A percentile compares a stretch with the other conserved stretches of the same genome.
Evolutionary conservation across 2,329 filamentous ascomycete species (phyloP).

Genomic region (Drechslera avenae): DNA sequence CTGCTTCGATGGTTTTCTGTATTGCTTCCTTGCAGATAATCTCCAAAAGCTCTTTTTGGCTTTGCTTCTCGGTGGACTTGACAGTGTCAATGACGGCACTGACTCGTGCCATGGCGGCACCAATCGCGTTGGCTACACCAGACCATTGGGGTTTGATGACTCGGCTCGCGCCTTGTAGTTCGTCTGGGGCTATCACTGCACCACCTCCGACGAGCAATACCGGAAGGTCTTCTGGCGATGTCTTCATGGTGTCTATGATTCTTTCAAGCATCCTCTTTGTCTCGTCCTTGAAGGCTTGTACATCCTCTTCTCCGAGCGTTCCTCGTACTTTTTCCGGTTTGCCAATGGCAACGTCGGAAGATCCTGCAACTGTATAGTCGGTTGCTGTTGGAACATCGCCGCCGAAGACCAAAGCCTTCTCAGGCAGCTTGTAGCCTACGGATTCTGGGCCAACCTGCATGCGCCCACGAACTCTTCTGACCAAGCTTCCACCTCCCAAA

Average conservation of each 20-base stretch:
- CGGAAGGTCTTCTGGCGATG: slow-evolving; percentile 62
- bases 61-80: slow-evolving; percentile 45
- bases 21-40: slow-evolving; percentile 48
- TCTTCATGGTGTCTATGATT: slow-evolving; percentile 67
- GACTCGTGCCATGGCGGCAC: slow-evolving; percentile 66
- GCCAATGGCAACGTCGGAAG: slow-evolving; percentile 50
- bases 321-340: slow-evolving; percentile 47
- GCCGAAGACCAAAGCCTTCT: slow-evolving; percentile 62
- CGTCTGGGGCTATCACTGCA: slow-evolving; percentile 62
- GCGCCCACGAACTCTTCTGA: slow-evolving; percentile 49
- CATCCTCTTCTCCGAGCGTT: slow-evolving; percentile 41
- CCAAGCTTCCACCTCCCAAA: slow-evolving; percentile 63
- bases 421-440: slow-evolving; percentile 63
- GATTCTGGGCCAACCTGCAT: slow-evolving; percentile 64
- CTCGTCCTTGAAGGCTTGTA: slow-evolving; percentile 48
- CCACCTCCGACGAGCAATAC: slow-evolving; percentile 69
- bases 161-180: slow-evolving; percentile 61
- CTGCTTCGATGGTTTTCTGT: slow-evolving; percentile 47
- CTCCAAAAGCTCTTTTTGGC: slow-evolving; percentile 40
- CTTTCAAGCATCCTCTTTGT: slow-evolving; percentile 61
- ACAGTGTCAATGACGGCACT: slow-evolving; percentile 54
- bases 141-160: slow-evolving; percentile 64
- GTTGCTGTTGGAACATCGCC: slow-evolving; percentile 64
- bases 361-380: slow-evolving; percentile 55
- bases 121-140: slow-evolving; percentile 68